Base-by-base conservation (phyloP, 805 yeast species). In the Candida incommunis region DNA sequence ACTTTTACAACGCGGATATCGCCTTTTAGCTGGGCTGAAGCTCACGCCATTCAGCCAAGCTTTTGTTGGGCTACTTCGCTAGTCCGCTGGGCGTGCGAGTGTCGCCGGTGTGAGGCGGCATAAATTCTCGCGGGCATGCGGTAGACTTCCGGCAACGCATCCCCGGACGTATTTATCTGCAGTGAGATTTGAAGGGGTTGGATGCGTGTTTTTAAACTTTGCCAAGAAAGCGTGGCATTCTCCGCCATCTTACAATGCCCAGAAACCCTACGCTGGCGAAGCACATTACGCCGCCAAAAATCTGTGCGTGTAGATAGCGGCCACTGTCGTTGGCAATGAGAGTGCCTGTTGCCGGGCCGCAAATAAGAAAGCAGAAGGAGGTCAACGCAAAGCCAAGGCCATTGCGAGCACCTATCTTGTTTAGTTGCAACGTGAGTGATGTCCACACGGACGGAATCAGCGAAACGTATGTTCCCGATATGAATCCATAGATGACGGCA, bases 381-480 rank as follows among this genome's bases (percentile, higher is more conserved):
- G 20, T n/a, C 13, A 31, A 11, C 7, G n/a, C 72, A 29, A 76
- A 47, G 2, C 83, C 83, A 84, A 84, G 81, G 20, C 37, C 37
- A 9, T 11, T 11, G 5, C 64, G 48, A 3, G 54, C 53, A 5
- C 65, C 64, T 3, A 58, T 49, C 22, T 52, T 41, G 7, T 51
- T 48, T 34, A 57, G 44, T 25, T 60, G 53, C 1, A 53, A 47
- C 3, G 62, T 59, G 23, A 57, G 43, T 16, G 48, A 46, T 1
- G 64, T 61, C 2, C 59, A 50, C 27, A 60, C 49, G 2, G 63
- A 55, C 2, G 64, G 64, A 22, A 59, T 57, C 9, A 63, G 46
- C 4, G 63, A 56, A 24, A 61, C 58, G 3, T 57, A 42, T 1
- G 63, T 55, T 4, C 67, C 67, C 9, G 59, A 50, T 29, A 56